These are phyloP conservation scores for Citeromyces hawaiiensis DNA, from an alignment of 1,139 yeast species.

Conservation along the genomic window DNA sequence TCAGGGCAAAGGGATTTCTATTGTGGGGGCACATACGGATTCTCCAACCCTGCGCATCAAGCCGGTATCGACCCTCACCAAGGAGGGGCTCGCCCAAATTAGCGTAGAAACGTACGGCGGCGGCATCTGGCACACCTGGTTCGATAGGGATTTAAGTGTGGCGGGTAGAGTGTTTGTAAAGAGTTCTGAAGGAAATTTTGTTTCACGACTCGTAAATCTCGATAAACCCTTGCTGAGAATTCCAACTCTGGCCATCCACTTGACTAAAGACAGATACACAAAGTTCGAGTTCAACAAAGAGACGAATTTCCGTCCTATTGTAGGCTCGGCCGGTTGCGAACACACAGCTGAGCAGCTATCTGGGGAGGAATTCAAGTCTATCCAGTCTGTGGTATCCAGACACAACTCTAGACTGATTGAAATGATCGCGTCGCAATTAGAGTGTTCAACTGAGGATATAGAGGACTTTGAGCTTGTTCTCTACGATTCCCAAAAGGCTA, in stretches of 20 bases:
- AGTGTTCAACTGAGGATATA: constrained; percentile 36
- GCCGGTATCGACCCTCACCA: constrained; percentile 66
- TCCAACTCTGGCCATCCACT: constrained; percentile 90
- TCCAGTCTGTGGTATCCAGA: constrained; percentile 53
- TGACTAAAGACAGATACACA: constrained; percentile 61
- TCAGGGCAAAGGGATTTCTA: constrained; percentile 78
- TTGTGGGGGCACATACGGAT: constrained; percentile 92
- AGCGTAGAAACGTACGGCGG: constrained; percentile 97
- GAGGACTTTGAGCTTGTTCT: constrained; percentile 88
- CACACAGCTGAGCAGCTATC: constrained; percentile 34
- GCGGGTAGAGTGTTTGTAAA: constrained; percentile 84
- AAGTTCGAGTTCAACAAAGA: constrained; percentile 89
- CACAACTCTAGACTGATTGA: constrained; percentile 63
- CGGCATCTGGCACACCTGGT: constrained; percentile 85
- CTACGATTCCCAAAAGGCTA: constrained; percentile 73
- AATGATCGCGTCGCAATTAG: constrained; percentile 53
- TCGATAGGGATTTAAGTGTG: constrained; percentile 81
- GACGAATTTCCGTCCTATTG: constrained; percentile 74
- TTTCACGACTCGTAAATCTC: constrained; percentile 63
- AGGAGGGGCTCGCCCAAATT: constrained; percentile 75
- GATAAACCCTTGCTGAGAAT: constrained; percentile 79
- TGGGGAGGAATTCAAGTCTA: constrained; percentile 45
- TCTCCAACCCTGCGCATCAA: constrained; percentile 87
- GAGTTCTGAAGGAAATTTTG: constrained; percentile 28
- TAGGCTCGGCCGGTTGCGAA: constrained; percentile 22